Evolutionary conservation across 192 early-diverging fungal genomes (phyloP).

Genomic region (Podila horticola): DNA sequence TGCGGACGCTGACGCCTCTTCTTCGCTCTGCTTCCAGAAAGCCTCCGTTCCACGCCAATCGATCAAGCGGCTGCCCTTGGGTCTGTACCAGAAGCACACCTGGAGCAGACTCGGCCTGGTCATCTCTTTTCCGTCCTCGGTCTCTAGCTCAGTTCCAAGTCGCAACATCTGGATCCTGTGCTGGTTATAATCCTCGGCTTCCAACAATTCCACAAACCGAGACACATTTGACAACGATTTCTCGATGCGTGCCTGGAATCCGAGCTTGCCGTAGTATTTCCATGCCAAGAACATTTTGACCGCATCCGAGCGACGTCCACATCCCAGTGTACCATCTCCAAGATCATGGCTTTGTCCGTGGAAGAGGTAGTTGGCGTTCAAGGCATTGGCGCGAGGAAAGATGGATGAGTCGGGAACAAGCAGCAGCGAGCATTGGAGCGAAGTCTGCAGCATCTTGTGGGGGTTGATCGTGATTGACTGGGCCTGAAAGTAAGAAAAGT

Average conservation of each 20-base stretch:
- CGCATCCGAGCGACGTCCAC: constrained; percentile 82
- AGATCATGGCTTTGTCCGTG: constrained; percentile 73
- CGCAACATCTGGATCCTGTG: constrained; percentile 58
- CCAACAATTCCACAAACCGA: constrained; percentile 54
- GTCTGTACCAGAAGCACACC: constrained; percentile 84
- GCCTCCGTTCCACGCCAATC: constrained; percentile 24
- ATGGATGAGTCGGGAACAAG: constrained; percentile 62
- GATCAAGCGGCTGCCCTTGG: constrained; percentile 35
- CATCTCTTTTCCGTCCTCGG: constrained; percentile 26
- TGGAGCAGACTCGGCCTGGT: constrained; percentile 57
- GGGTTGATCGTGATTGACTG: constrained; percentile 82
- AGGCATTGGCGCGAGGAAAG: constrained; percentile 70
- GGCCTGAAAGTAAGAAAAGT: constrained; percentile 39
- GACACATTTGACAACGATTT: constrained; percentile 65
- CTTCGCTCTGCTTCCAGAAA: constrained; percentile 12
- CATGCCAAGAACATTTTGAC: constrained; percentile 84
- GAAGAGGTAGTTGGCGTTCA: constrained; percentile 77
- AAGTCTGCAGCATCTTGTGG: constrained; percentile 85
- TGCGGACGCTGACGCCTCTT: not conserved
- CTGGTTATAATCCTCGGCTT: constrained; percentile 21
- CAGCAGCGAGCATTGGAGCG: constrained; percentile 82
- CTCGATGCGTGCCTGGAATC: constrained; percentile 66
- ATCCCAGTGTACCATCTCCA: constrained; percentile 82
- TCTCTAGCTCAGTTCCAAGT: constrained; percentile 29
- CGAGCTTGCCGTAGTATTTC: constrained; percentile 76